These are phyloP conservation scores for Piper betle DNA, from an alignment of 164 flowering plant species.

Conservation along the genomic window DNA sequence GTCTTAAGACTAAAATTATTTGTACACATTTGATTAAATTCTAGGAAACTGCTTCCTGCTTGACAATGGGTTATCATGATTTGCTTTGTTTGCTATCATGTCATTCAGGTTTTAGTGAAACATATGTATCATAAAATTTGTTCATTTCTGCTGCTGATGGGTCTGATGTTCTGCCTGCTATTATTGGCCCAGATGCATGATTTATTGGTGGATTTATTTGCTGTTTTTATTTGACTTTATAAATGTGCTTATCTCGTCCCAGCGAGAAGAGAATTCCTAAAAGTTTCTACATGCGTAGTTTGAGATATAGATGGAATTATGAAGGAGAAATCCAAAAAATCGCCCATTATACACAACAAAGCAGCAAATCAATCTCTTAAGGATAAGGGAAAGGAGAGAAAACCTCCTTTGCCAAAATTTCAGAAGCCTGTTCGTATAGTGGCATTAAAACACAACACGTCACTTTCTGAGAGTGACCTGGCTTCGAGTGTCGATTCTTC, in stretches of 20 bases:
- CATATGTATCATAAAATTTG: too few relatives aligned
- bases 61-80: too few relatives aligned
- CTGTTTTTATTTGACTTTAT: not conserved
- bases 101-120: too few relatives aligned
- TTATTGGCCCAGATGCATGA: too few relatives aligned
- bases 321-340: conserved; percentile 40
- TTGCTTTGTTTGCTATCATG: too few relatives aligned
- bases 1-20: too few relatives aligned
- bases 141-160: too few relatives aligned
- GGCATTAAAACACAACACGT: conserved; percentile 18
- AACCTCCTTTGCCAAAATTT: conserved; percentile 21
- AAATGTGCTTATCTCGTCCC: not conserved
- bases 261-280: not conserved
- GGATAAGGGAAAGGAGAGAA: conserved; percentile 20
- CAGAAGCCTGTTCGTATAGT: conserved; percentile 22
- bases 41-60: too few relatives aligned
- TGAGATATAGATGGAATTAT: conserved; percentile 14
- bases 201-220: too few relatives aligned
- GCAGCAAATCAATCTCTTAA: conserved; percentile 25
- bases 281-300: conserved; percentile 8
- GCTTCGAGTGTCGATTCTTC: conserved; percentile 25
- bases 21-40: too few relatives aligned
- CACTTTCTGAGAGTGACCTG: conserved; percentile 26
- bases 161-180: too few relatives aligned
- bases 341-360: conserved; percentile 12